These are phyloP conservation scores for Lathyrus oleraceus DNA, from an alignment of 306 rosid species.

Conservation along the genomic window DNA sequence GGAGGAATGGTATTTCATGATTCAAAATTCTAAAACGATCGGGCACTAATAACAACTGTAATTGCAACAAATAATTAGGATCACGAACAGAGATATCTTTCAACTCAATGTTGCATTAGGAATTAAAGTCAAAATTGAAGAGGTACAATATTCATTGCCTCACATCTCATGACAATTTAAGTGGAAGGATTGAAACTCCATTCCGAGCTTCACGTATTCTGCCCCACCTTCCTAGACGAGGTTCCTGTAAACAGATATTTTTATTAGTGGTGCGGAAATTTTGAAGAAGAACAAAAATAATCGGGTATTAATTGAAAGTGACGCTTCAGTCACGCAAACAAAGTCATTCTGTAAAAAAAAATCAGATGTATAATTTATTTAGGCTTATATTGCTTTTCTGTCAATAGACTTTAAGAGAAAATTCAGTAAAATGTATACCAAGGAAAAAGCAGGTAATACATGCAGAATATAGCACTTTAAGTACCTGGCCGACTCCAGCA, in stretches of 20 bases:
- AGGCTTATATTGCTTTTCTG: background rate
- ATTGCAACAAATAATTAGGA: slow-evolving; percentile 23
- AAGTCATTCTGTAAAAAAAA: background rate
- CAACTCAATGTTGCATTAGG: slow-evolving; percentile 38
- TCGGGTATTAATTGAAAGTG: background rate
- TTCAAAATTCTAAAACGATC: background rate
- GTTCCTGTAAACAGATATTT: slow-evolving; percentile 58
- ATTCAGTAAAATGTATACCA: background rate
- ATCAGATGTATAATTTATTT: background rate
- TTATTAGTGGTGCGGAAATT: background rate
- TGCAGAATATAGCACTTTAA: background rate
- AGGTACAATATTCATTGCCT: slow-evolving; percentile 37
- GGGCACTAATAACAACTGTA: slow-evolving; percentile 9
- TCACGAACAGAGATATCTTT: slow-evolving; percentile 27
- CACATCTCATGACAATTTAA: slow-evolving; percentile 53
- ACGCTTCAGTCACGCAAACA: background rate
- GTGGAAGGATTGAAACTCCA: slow-evolving; percentile 73
- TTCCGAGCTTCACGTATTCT: slow-evolving; percentile 55
- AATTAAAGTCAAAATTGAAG: slow-evolving; percentile 54
- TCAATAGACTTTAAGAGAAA: background rate
- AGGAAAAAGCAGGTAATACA: background rate
- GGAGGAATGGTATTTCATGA: background rate
- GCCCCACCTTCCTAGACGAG: slow-evolving; percentile 96
- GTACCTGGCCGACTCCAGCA: slow-evolving; percentile 95
- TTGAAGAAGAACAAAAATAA: background rate